Base-by-base conservation (phyloP, 2,329 filamentous ascomycete species). In the Chaetomiaceae sp. region DNA sequence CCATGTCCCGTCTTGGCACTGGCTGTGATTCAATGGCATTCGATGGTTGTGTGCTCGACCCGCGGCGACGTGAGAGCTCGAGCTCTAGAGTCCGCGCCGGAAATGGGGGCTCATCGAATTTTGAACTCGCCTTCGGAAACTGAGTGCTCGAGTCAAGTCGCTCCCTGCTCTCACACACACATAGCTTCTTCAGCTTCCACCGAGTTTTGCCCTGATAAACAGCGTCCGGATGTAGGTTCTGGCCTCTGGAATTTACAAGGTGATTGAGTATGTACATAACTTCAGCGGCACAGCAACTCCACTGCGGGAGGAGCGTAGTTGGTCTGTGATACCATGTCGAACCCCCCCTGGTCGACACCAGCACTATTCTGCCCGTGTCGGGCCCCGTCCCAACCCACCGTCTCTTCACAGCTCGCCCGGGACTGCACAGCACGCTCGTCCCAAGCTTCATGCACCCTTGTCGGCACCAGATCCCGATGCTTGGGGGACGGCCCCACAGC, bases 371-470 rank as follows among this genome's bases (percentile, higher is more conserved):
- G n/a, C n/a, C n/a, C n/a, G n/a, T n/a, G n/a, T n/a, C n/a, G n/a
- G n/a, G n/a, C n/a, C n/a, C 48, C 52, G 32, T 45, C 33, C 50
- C 55, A 43, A 48, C 36, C 42, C 41, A 50, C 42, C 37, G 27
- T 21, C 43, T 49, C 25, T 33, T 32, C 13, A 25, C 10, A 46
- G 36, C 45, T 11, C 13, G 52, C 54, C 56, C 57, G 25, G 58
- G 56, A 55, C 55, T 34, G 10, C 46, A 29, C 51, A 47, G 27
- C 25, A 25, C 48, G 38, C 44, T 37, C 41, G 30, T 42, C 54
- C 53, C 54, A 46, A 47, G 32, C 46, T 57, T 62, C 55, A 64
- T 64, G 61, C 61, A 27, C 41, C 38, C 29, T n/a, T 41, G 34
- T 32, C 48, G 50, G 42, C 41, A 41, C 48, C 53, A 47, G 11